These are phyloP conservation scores for Rhododendron griersonianum DNA, from an alignment of 148 eudicot species.

Conservation along the genomic window DNA sequence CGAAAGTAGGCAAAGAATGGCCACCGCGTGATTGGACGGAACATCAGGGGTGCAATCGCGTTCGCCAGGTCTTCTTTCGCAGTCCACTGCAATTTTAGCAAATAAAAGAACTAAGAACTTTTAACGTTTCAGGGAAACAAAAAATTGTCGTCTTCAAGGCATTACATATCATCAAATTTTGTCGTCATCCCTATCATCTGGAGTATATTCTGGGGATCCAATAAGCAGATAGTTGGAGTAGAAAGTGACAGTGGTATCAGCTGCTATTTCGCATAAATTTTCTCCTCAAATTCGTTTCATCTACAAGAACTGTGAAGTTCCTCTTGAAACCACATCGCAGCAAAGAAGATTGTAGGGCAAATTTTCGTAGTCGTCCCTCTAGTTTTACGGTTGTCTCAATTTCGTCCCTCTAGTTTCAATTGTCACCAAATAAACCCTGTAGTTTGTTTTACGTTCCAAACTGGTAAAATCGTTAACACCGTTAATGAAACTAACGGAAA, in stretches of 20 bases:
- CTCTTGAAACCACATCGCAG: not conserved
- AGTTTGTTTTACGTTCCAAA: no score
- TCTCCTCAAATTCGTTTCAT: not conserved
- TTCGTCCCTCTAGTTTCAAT: no score
- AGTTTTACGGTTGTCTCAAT: no score
- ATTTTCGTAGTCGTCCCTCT: no score
- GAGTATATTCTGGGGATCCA: not conserved
- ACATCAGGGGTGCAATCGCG: conserved; percentile 56
- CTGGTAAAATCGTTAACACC: no score
- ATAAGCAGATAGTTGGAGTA: not conserved
- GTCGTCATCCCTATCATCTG: not conserved
- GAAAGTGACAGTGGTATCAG: not conserved
- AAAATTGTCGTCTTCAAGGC: not conserved
- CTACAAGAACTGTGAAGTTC: not conserved
- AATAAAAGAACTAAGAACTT: not conserved
- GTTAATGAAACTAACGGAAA: no score
- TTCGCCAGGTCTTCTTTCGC: conserved; percentile 66
- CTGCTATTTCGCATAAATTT: not conserved
- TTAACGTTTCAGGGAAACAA: not conserved
- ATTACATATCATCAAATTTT: not conserved
- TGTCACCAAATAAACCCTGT: no score
- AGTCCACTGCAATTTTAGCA: conserved; percentile 42
- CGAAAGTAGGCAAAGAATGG: conserved; percentile 78
- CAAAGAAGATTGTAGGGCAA: not conserved
- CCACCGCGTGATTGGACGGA: conserved; percentile 83